These are phyloP conservation scores for Salix exigua DNA, from an alignment of 345 rosid genomes.

Conservation along the genomic window DNA sequence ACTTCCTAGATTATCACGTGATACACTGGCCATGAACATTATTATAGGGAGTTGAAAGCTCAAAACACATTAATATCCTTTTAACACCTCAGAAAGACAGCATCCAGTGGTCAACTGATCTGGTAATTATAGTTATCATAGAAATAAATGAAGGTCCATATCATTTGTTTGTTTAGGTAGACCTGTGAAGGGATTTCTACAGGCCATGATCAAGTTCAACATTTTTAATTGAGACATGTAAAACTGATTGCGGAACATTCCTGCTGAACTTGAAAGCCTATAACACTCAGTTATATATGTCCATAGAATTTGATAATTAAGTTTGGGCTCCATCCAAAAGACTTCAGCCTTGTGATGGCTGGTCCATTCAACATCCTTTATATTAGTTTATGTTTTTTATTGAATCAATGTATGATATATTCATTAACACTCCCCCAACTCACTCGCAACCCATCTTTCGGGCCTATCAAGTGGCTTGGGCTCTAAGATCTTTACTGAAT, in stretches of 20 bases:
- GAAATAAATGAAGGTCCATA: not conserved
- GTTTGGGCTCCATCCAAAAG: too few relatives aligned
- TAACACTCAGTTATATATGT: not conserved
- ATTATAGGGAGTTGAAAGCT: not conserved
- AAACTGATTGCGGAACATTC: not conserved
- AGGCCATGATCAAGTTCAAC: not conserved
- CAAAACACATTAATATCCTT: not conserved
- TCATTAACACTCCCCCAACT: too few relatives aligned
- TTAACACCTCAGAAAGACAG: not conserved
- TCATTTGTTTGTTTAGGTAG: not conserved
- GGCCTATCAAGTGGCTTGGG: too few relatives aligned
- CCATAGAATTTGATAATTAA: too few relatives aligned
- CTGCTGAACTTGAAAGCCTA: conserved; percentile 2
- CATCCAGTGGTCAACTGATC: not conserved
- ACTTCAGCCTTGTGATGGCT: too few relatives aligned
- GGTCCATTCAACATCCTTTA: too few relatives aligned
- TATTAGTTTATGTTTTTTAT: too few relatives aligned
- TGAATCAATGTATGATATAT: too few relatives aligned
- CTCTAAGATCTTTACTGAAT: too few relatives aligned
- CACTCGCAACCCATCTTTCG: too few relatives aligned
- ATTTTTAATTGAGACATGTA: not conserved
- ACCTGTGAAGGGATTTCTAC: not conserved
- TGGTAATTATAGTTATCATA: not conserved
- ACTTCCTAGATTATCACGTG: not conserved
- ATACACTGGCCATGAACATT: not conserved